A percentile compares a stretch with the other conserved stretches of the same genome.
Evolutionary conservation across 1,284 basidiomycete genomes (phyloP).

Genomic region (Melampsora larici-populina): DNA sequence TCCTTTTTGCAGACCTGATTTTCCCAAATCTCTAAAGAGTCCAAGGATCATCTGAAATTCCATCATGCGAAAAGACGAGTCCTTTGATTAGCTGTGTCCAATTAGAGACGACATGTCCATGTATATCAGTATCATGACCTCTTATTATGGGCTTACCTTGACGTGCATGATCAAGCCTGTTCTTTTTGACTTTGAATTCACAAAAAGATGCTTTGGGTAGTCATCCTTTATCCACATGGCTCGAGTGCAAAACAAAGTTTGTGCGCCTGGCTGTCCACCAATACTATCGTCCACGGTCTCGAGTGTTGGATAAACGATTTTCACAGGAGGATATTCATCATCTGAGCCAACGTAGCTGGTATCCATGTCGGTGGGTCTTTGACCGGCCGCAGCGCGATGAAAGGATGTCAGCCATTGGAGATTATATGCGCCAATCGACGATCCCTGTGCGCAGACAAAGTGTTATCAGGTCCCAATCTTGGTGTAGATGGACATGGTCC

Average conservation of each 20-base stretch:
- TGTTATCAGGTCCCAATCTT: neutral
- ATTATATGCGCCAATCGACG: constrained; percentile 35
- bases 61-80: neutral
- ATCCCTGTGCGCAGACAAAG: constrained; percentile 9
- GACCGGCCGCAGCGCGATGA: constrained; percentile 27
- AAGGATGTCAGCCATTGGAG: constrained; percentile 23
- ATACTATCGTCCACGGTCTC: constrained; percentile 22
- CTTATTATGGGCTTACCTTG: constrained; percentile 14
- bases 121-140: neutral
- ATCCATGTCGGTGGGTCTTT: neutral
- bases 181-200: constrained; percentile 34
- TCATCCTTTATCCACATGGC: constrained; percentile 23
- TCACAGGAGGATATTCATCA: neutral
- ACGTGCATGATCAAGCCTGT: constrained; percentile 37
- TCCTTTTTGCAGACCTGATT: neutral
- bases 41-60: constrained; percentile 36
- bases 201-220: constrained; percentile 26
- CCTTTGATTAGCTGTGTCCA: too few relatives aligned
- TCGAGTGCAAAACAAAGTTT: constrained; percentile 32
- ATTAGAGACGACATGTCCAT: neutral
- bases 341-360: neutral
- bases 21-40: neutral
- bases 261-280: constrained; percentile 5
- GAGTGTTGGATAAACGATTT: constrained; percentile 28
- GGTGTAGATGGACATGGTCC: neutral